These are phyloP conservation scores for Ostreobium quekettii DNA, from an alignment of 139 green algal species.

Conservation along the genomic window DNA sequence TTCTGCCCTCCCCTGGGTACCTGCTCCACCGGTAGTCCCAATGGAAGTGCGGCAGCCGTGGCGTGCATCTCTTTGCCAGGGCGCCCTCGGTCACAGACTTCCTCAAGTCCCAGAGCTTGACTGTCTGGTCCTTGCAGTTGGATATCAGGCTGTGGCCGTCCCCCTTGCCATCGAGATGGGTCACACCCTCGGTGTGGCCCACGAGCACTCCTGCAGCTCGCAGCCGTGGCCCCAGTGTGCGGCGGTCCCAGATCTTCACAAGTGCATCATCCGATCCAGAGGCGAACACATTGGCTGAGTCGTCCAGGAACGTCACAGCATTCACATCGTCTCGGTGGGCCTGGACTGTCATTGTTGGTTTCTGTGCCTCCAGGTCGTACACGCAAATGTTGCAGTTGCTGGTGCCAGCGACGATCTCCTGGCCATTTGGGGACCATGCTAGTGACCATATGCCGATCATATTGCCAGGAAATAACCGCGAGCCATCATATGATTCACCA, in stretches of 20 bases:
- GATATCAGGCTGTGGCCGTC: slow-evolving; percentile 65
- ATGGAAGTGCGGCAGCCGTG: slow-evolving; percentile 28
- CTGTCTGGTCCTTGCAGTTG: slow-evolving; percentile 93
- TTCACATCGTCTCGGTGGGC: slow-evolving; percentile 86
- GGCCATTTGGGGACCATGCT: slow-evolving; percentile 34
- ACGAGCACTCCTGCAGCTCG: slow-evolving; percentile 53
- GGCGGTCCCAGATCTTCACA: slow-evolving; percentile 81
- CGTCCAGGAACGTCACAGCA: slow-evolving; percentile 67
- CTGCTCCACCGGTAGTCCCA: slow-evolving; percentile 82
- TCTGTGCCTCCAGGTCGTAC: slow-evolving; percentile 66
- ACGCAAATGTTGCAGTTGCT: slow-evolving; percentile 43
- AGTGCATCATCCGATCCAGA: slow-evolving; percentile 75
- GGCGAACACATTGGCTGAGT: slow-evolving; percentile 58
- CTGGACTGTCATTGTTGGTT: slow-evolving; percentile 21
- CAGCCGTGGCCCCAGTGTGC: slow-evolving; percentile 28
- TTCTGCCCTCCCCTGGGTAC: slow-evolving; percentile 56
- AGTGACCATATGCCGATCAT: slow-evolving; percentile 53
- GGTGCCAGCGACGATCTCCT: slow-evolving; percentile 65
- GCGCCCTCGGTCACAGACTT: slow-evolving; percentile 20
- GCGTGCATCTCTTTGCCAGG: background rate
- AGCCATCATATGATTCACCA: background rate
- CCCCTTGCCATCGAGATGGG: slow-evolving; percentile 64
- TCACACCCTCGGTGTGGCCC: slow-evolving; percentile 89
- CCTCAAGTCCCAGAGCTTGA: slow-evolving; percentile 90
- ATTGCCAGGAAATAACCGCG: slow-evolving; percentile 12